Conservation (phyloP, 768 basidiomycete species). For the Pulveroboletus ravenelii region DNA sequence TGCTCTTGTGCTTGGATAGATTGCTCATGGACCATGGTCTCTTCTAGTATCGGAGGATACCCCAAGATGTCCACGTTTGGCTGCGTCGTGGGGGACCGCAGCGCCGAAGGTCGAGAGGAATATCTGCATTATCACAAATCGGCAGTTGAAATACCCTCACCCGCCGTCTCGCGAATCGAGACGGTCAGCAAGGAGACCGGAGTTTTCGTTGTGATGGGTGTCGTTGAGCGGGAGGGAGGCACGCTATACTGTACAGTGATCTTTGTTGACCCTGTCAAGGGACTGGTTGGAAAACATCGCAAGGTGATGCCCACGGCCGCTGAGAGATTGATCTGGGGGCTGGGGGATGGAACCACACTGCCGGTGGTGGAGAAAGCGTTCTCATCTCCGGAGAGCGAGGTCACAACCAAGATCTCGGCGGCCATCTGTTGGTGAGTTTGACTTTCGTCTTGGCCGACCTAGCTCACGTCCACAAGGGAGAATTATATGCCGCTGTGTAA, state of each 20-base stretch:
- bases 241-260: slow-evolving; percentile 59
- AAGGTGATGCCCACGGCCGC: slow-evolving; percentile 60
- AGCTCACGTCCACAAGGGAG: slow-evolving; percentile 43
- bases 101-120: slow-evolving; percentile 51
- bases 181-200: slow-evolving; percentile 42
- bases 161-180: slow-evolving; percentile 44
- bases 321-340: slow-evolving; percentile 61
- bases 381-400: slow-evolving; percentile 14
- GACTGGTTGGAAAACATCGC: slow-evolving; percentile 57
- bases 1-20: neutral
- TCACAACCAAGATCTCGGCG: slow-evolving; percentile 47
- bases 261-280: slow-evolving; percentile 49
- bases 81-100: slow-evolving; percentile 45
- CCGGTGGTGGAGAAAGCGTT: slow-evolving; percentile 45
- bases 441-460: neutral
- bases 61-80: slow-evolving; percentile 49
- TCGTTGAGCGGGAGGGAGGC: slow-evolving; percentile 55
- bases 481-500: slow-evolving; percentile 63
- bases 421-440: slow-evolving; percentile 53
- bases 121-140: slow-evolving; percentile 50
- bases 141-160: slow-evolving; percentile 55
- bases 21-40: neutral
- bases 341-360: slow-evolving; percentile 51
- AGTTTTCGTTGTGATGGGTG: slow-evolving; percentile 55
- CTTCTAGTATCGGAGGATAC: slow-evolving; percentile 50